phyloP scores from a whole-genome alignment of 371 early-diverging fungal genomes.

The Gilbertella persicaria region DNA sequence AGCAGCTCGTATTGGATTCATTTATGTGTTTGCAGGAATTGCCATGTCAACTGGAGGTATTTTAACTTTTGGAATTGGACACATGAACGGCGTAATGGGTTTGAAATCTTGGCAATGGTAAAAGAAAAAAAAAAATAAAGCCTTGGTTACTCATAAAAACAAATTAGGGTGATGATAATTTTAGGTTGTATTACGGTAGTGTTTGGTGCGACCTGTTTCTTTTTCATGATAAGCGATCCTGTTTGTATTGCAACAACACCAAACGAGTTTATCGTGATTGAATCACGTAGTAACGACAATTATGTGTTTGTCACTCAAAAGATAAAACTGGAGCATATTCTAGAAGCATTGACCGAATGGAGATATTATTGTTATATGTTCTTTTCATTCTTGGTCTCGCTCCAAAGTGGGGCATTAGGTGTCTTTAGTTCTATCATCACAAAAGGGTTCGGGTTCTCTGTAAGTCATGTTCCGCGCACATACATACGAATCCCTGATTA shows the following conservation, averaged over 20 bases:
- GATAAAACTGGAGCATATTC: slow-evolving; percentile 13
- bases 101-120: slow-evolving; percentile 62
- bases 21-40: slow-evolving; percentile 47
- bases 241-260: slow-evolving; percentile 34
- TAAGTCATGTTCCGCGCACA: too few relatives aligned
- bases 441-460: slow-evolving; percentile 41
- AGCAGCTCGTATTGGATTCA: slow-evolving; percentile 36
- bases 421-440: slow-evolving; percentile 41
- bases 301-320: slow-evolving; percentile 11
- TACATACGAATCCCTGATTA: background rate
- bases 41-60: slow-evolving; percentile 64
- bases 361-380: slow-evolving; percentile 26
- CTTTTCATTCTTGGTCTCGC: slow-evolving; percentile 29
- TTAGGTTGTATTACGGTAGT: slow-evolving; percentile 27
- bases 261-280: slow-evolving; percentile 36
- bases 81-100: slow-evolving; percentile 41
- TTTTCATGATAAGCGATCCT: slow-evolving; percentile 39
- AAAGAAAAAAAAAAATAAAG: background rate
- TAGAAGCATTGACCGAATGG: slow-evolving; percentile 21
- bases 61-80: slow-evolving; percentile 57
- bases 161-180: slow-evolving; percentile 44
- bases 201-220: slow-evolving; percentile 28
- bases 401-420: slow-evolving; percentile 41
- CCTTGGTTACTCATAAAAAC: too few relatives aligned
- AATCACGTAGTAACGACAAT: slow-evolving; percentile 30